These are phyloP conservation scores for Auricularia auricula-judae DNA, from an alignment of 768 basidiomycete species.

Conservation along the genomic window DNA sequence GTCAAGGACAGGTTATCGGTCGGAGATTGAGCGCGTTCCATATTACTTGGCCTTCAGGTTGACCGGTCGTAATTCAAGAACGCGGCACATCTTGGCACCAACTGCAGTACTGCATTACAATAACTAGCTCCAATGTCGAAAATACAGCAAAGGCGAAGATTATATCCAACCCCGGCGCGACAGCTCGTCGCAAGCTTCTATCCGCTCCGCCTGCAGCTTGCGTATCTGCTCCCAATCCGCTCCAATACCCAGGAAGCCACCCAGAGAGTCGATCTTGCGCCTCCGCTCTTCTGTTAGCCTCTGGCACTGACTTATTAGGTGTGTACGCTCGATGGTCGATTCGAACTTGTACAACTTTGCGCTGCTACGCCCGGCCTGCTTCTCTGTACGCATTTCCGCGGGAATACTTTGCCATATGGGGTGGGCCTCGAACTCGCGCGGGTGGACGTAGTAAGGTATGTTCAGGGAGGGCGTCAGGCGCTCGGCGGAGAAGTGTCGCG, in stretches of 20 bases:
- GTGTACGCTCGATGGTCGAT: slow-evolving; percentile 62
- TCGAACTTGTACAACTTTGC: slow-evolving; percentile 53
- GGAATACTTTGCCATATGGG: slow-evolving; percentile 43
- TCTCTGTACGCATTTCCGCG: slow-evolving; percentile 48
- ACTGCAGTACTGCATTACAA: too few relatives aligned
- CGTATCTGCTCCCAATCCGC: slow-evolving; percentile 87
- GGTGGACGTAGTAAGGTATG: slow-evolving; percentile 78
- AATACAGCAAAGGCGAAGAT: neutral
- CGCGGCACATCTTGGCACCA: too few relatives aligned
- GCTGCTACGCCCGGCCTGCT: slow-evolving; percentile 12
- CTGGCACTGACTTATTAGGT: slow-evolving; percentile 63
- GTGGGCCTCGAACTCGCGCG: slow-evolving; percentile 63
- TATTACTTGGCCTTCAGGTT: too few relatives aligned
- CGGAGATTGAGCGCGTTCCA: too few relatives aligned
- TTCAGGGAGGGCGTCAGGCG: slow-evolving; percentile 60
- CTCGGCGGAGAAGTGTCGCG: slow-evolving; percentile 53
- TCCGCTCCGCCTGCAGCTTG: slow-evolving; percentile 54
- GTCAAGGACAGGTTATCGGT: too few relatives aligned
- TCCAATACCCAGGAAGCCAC: slow-evolving; percentile 85
- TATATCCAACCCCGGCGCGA: slow-evolving; percentile 40
- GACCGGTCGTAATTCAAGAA: too few relatives aligned
- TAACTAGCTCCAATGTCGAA: neutral
- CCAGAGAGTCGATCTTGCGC: slow-evolving; percentile 59
- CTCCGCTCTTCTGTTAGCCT: slow-evolving; percentile 55
- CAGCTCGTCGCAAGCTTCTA: slow-evolving; percentile 71